Percentiles rank a stretch among this genome's conserved stretches.
Conservation (phyloP, 805 yeast genomes). For the Ogataea salicorniae region DNA sequence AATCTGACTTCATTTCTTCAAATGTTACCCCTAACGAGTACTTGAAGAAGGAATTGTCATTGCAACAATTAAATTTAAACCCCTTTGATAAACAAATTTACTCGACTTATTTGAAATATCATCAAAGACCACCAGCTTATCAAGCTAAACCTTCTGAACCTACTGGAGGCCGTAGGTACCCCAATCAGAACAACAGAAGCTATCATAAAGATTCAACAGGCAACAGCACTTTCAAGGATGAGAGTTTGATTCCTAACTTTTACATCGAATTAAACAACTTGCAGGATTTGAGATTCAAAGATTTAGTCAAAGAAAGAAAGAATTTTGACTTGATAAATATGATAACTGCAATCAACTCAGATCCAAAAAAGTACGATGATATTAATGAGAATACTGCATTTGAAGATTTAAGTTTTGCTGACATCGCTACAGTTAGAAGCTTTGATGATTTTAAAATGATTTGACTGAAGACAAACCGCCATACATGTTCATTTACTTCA, state of each 20-base stretch:
- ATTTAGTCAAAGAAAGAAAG: constrained; percentile 3
- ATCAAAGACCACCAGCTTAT: background rate
- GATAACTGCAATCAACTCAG: constrained; percentile 4
- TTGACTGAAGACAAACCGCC: background rate
- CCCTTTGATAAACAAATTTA: constrained; percentile 1
- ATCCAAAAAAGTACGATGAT: constrained; percentile 3
- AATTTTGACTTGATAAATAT: constrained; percentile 12
- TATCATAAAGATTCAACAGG: background rate
- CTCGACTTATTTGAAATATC: constrained; percentile 1
- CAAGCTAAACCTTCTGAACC: too few relatives aligned
- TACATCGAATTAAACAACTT: constrained; percentile 2
- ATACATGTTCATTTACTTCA: background rate
- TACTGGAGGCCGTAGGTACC: too few relatives aligned
- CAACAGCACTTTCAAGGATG: background rate
- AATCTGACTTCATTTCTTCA: background rate
- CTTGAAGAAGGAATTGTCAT: background rate
- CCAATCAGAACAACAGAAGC: background rate
- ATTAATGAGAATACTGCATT: constrained; percentile 12
- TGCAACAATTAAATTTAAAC: constrained; percentile 1
- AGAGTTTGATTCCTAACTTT: constrained; percentile 1
- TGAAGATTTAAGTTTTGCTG: constrained; percentile 16
- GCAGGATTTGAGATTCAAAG: constrained; percentile 5
- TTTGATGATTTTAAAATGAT: constrained; percentile 5
- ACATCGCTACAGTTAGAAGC: constrained; percentile 13
- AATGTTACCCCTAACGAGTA: background rate